Evolutionary conservation across 129 eudicot genomes (phyloP).

Genomic region (Oenanthe sinensis): DNA sequence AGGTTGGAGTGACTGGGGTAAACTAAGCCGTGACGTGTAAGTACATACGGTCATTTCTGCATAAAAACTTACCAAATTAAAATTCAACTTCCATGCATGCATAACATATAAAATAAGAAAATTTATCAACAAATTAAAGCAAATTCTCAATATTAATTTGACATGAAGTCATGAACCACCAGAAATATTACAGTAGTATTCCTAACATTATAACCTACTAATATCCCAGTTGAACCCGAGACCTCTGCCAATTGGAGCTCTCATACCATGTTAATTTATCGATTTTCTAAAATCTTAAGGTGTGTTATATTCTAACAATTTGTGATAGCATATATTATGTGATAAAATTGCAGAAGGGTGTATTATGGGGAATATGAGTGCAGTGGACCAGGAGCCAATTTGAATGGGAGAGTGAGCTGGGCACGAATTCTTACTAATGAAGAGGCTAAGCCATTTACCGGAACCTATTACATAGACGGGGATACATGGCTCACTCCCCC

Average conservation of each 20-base stretch:
- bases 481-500: conserved; percentile 40
- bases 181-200: no score
- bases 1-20: conserved; percentile 64
- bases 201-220: no score
- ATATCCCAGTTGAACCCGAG: no score
- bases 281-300: no score
- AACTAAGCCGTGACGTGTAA: conserved; percentile 31
- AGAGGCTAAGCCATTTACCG: conserved; percentile 48
- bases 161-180: background rate
- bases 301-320: no score
- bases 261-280: no score
- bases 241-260: no score
- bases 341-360: conserved; percentile 24
- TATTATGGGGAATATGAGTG: conserved; percentile 52
- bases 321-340: background rate
- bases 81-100: no score
- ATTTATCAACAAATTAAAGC: background rate
- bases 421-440: conserved; percentile 37
- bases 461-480: conserved; percentile 38
- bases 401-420: conserved; percentile 43
- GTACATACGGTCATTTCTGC: background rate
- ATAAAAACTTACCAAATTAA: background rate
- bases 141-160: no score
- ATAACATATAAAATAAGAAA: no score
- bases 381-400: conserved; percentile 45